A percentile compares a stretch with the other conserved stretches of the same genome.
Evolutionary conservation across 2,329 filamentous ascomycete species (phyloP).

Genomic region (Xylariales sp.): DNA sequence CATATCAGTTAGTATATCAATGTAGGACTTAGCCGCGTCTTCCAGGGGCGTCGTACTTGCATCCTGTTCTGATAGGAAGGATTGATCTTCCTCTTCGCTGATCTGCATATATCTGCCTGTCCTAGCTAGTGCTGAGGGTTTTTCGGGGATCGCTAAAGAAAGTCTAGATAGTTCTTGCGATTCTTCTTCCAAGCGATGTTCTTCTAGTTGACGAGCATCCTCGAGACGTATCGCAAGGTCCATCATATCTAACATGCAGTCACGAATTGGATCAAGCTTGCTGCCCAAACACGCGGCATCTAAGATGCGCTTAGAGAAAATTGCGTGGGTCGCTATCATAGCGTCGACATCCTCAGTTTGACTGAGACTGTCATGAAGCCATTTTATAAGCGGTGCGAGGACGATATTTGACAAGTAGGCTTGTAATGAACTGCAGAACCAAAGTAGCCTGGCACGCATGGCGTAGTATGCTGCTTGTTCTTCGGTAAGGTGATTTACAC

Average conservation of each 20-base stretch:
- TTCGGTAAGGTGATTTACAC: constrained; percentile 29
- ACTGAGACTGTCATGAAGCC: constrained; percentile 54
- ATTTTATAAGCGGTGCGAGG: constrained; percentile 53
- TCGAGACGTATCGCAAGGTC: constrained; percentile 70
- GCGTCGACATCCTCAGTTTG: constrained; percentile 70
- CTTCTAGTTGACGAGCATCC: constrained; percentile 45
- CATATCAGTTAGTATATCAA: constrained; percentile 50
- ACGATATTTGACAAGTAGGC: constrained; percentile 74
- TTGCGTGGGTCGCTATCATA: constrained; percentile 68
- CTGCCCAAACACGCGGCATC: constrained; percentile 66
- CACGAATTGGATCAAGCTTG: constrained; percentile 65
- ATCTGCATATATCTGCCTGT: constrained; percentile 18
- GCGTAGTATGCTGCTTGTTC: constrained; percentile 49
- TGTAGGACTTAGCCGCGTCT: constrained; percentile 39
- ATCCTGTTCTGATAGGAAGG: constrained; percentile 24
- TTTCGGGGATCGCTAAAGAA: constrained; percentile 29
- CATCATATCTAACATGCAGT: constrained; percentile 69
- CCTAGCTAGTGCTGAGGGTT: constrained; percentile 17
- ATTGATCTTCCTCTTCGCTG: constrained; percentile 25
- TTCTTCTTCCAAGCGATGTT: constrained; percentile 30
- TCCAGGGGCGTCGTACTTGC: constrained; percentile 22
- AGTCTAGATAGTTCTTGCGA: constrained; percentile 34
- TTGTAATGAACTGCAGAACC: constrained; percentile 72
- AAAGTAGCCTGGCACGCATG: constrained; percentile 66
- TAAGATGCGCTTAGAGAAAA: constrained; percentile 58